Base-by-base conservation (phyloP, 2,329 filamentous ascomycete genomes). In the Aspergillus eucalypticola region DNA sequence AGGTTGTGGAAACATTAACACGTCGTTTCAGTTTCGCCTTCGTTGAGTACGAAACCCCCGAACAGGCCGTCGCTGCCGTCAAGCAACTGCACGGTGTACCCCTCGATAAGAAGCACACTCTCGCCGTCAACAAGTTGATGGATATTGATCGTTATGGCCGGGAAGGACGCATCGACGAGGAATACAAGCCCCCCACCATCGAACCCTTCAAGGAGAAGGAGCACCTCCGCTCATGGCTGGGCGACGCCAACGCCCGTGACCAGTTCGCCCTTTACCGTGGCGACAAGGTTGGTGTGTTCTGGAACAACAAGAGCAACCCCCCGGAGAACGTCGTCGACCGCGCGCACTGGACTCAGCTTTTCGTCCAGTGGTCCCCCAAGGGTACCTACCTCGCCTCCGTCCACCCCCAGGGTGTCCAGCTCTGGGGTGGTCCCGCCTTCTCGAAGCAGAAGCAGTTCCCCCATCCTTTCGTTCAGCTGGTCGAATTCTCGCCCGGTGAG, bases 51-150 rank as follows among this genome's bases (percentile, higher is more conserved):
- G 90, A 92, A 64, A 92, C 92, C 11, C 84, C 95, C 59, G 91
- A 90, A 73, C 93, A 98, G 82, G 95, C 95, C 27, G 84, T 91
- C 59, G 91, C 91, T 56, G 95, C 94, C 59, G 91, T 93, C 69
- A 93, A 96, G 77, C 87, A 90, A 71, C 89, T 99, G 61, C 88
- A 99, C 78, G 86, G 87, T 71, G 88, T 90, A 5, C 86, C 94
- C 48, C 90, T 99, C 72, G 95, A 99, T 82, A 98, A 96, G 86
- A 97, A 89, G 82, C 93, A 99, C 84, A 96, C 87, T 55, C 87
- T 99, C 70, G 86, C 89, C 65, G 93, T 99, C 70, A 99, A 99
- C 87, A 99, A 99, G 81, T 85, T 99, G 71, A 97, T 93, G 71
- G 95, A 99, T 75, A 93, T 99, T 73, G 95, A 99, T 76, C 90